These are phyloP conservation scores for Populus davidiana DNA, from an alignment of 345 rosid species.

Conservation along the genomic window DNA sequence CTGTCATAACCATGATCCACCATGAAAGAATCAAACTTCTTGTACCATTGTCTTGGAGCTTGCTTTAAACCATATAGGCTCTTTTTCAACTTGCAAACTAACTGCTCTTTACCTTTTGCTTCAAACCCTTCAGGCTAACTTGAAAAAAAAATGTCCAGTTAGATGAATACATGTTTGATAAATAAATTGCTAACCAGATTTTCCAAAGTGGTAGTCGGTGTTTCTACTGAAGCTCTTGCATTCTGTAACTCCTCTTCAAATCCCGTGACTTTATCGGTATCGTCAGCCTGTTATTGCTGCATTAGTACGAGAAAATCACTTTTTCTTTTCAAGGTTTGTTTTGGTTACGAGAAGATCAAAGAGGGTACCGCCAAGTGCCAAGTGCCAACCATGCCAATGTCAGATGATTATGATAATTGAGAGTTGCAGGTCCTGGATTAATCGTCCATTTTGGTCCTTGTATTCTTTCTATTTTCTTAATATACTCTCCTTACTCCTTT, in stretches of 20 bases:
- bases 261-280: background rate
- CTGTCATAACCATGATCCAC: too few species aligned
- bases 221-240: constrained; percentile 32
- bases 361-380: background rate
- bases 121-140: too few species aligned
- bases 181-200: constrained; percentile 34
- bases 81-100: too few species aligned
- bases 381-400: background rate
- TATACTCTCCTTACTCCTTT: background rate
- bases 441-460: background rate
- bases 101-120: too few species aligned
- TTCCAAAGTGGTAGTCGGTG: constrained; percentile 27
- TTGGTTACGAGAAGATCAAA: background rate
- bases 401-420: background rate
- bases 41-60: too few species aligned
- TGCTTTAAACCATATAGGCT: too few species aligned
- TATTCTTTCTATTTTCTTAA: background rate
- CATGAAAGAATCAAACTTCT: too few species aligned
- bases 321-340: background rate
- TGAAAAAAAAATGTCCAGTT: background rate
- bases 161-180: background rate
- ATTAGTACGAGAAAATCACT: background rate
- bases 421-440: background rate
- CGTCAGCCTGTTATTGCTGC: background rate
- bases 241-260: constrained; percentile 25